phyloP scores from a whole-genome alignment of 495 filamentous ascomycete genomes.

The Hyaloscypha bicolor region DNA sequence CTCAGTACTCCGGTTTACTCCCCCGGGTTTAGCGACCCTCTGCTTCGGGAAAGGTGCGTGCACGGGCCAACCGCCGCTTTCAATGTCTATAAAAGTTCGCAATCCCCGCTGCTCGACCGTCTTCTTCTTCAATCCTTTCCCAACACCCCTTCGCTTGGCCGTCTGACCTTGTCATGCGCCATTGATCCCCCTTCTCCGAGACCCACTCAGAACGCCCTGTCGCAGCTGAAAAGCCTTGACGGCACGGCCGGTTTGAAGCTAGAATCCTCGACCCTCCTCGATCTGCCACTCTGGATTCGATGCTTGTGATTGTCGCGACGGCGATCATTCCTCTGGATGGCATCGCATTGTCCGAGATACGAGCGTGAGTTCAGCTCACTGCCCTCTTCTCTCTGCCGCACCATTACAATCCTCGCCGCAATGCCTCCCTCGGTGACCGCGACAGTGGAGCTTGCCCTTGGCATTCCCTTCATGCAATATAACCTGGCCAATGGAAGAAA shows the following conservation, averaged over 20 bases:
- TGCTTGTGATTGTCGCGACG: conserved; percentile 16
- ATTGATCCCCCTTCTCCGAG: not conserved
- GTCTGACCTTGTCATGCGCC: conserved; percentile 9
- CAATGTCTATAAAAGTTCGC: conserved; percentile 19
- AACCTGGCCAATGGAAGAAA: too few relatives aligned
- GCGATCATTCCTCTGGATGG: conserved; percentile 16
- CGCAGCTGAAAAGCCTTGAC: conserved; percentile 21
- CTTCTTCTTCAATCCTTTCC: conserved; percentile 19
- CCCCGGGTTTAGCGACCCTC: conserved; percentile 27
- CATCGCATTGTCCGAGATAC: conserved; percentile 1
- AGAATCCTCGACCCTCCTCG: conserved; percentile 4
- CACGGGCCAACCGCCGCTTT: conserved; percentile 30
- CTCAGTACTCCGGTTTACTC: conserved; percentile 13
- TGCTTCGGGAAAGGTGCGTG: not conserved
- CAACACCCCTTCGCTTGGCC: conserved; percentile 12
- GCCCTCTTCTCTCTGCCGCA: conserved; percentile 23
- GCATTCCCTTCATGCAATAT: too few relatives aligned
- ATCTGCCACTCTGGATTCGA: conserved; percentile 18
- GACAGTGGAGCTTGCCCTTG: conserved; percentile 20
- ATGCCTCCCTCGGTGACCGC: conserved; percentile 22
- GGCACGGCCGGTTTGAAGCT: conserved; percentile 11
- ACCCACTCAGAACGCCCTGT: too few relatives aligned
- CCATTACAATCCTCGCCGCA: conserved; percentile 22
- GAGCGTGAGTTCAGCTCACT: conserved; percentile 22
- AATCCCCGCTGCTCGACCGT: conserved; percentile 10